Percentiles rank a stretch among this genome's conserved stretches.
Evolutionary conservation across 2,329 filamentous ascomycete species (phyloP).

Genomic region (Talaromyces sp.): DNA sequence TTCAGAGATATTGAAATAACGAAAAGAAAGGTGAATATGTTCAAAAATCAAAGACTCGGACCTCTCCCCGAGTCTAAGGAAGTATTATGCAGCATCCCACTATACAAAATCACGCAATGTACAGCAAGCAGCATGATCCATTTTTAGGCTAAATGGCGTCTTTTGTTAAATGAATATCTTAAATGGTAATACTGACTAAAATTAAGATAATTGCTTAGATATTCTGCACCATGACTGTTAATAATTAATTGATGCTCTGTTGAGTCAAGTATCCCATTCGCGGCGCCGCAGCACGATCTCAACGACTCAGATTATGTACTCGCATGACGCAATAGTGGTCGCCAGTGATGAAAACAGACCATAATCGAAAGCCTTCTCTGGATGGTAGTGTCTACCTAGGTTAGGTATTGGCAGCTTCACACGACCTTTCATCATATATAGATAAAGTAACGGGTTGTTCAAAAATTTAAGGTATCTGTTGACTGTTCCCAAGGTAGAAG

Average conservation of each 20-base stretch:
- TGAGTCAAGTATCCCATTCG: neutral
- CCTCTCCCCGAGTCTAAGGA: neutral
- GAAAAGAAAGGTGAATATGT: neutral
- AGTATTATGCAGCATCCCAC: neutral
- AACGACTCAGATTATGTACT: neutral
- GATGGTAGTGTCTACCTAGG: neutral
- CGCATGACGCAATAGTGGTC: neutral
- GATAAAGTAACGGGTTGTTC: no score
- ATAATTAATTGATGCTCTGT: neutral
- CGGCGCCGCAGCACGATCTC: neutral
- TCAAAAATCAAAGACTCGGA: neutral
- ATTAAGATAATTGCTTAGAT: neutral
- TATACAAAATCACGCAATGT: conserved; percentile 6
- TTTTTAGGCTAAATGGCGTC: conserved; percentile 9
- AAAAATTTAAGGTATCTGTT: no score
- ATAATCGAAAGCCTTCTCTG: neutral
- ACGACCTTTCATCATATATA: neutral
- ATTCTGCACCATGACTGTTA: neutral
- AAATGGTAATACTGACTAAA: neutral
- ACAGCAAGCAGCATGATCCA: neutral
- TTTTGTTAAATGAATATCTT: neutral
- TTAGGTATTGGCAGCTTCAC: neutral
- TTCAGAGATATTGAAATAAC: neutral
- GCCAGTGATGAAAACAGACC: neutral
- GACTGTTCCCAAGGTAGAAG: no score